Evolutionary conservation across 2,329 filamentous ascomycete species (phyloP), one percentile per base, ranked within the genome.

Genomic region (Fusarium marasasianum): DNA sequence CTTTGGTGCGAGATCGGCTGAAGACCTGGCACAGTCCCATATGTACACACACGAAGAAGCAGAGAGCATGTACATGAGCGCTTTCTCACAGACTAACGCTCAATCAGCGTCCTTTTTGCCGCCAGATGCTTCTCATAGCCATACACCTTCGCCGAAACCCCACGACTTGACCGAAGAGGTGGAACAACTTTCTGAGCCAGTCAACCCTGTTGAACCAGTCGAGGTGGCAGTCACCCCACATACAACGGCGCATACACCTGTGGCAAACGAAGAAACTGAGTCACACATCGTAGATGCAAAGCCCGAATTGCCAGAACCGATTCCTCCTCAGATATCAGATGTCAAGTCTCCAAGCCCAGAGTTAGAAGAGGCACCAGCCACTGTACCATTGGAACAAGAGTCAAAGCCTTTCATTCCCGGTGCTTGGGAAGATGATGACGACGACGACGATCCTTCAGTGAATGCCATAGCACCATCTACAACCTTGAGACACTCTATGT

Each of bases 51-150:
- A 94, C 66, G 92, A 94, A 70, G 93, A 96, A 71, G 93, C 93
- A 0, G 91, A 94, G 78, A 96, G 94, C 80, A 93, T 97, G 91
- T 97, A 96, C 77, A 92, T 95, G 91, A 96, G 91, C 71, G 91
- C 91, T 3, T 88, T 92, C 58, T 92, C 90, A 5, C 83, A 87
- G 33, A 80, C 82, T 5, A 80, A 83, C 40, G 79, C 79, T 5
- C 79, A 82, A 15, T 78, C 61, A 5, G 62, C 65, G 12, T 48
- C 56, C 5, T 29, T 50, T 10, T 29, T 56, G 12, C 58, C 72
- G 18, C 63, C 66, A 20, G 47, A 48, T 37, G 45, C 53, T 31
- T 76, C 71, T 22, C 68, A 67, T 17, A 53, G 56, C 14, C 73
- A 37, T 26, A n/a, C 64, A 33, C 35, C 66, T 35, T 54, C 63